Conservation (phyloP, 2,329 filamentous ascomycete genomes). For the Tolypocladium tundrense region DNA sequence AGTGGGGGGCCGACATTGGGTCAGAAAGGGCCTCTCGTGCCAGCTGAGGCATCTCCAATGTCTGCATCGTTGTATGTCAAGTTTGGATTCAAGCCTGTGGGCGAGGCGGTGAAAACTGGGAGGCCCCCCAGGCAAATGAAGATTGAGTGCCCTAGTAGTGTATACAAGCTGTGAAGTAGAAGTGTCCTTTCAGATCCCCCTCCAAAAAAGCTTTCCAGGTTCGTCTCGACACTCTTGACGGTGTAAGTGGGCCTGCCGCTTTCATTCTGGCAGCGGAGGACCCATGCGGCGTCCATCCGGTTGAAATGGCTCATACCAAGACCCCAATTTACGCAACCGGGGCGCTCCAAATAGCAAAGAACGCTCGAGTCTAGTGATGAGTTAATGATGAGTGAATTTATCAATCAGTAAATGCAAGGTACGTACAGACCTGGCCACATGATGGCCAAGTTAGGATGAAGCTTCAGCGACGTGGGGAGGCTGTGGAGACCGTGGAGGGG, state of each 20-base stretch:
- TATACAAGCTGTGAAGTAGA: too few species aligned
- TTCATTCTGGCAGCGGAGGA: background rate
- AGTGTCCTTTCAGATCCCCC: too few species aligned
- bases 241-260: background rate
- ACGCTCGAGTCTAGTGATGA: background rate
- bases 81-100: too few species aligned
- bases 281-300: background rate
- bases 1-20: too few species aligned
- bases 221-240: too few species aligned
- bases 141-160: too few species aligned
- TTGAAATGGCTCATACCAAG: background rate
- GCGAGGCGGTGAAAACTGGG: too few species aligned
- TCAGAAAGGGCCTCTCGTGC: too few species aligned
- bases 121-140: too few species aligned
- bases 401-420: background rate
- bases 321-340: background rate
- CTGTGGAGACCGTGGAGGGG: background rate
- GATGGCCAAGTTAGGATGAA: background rate
- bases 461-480: background rate
- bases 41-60: too few species aligned
- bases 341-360: background rate
- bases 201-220: too few species aligned
- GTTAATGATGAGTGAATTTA: background rate
- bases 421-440: background rate
- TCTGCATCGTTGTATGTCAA: too few species aligned